Evolutionary conservation across 2,329 filamentous ascomycete genomes (phyloP), one percentile per base, ranked within the genome.

Genomic region (Colletotrichum eremochloae): DNA sequence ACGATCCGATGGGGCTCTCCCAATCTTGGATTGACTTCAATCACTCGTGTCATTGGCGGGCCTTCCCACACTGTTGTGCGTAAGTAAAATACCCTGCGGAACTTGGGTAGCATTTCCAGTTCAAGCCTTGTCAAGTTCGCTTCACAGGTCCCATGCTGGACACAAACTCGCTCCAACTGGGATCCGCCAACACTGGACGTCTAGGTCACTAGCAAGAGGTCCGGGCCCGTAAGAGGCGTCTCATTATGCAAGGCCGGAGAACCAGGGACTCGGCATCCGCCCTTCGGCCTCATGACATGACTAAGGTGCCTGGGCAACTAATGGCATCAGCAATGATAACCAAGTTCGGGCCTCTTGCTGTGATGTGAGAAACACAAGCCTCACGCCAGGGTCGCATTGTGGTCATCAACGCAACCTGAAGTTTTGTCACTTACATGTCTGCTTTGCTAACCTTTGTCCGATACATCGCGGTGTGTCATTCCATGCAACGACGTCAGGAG

Each of bases 1-100:
- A 36, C 46, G 46, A 9, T 63, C 61, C 33, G 61, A 53, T 20
- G 44, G 38, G 33, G 33, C 61, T 53, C 55, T 33, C 15, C 8
- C 18, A 50, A 29, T 31, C 11, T 36, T 36, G 18, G 18, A 36
- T n/a, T 20, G 38, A 18, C 29, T 7, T 44, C 50, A 9, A 8
- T 44, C 50, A 9, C 29, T 18, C 20, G 24, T 31, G 29, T 18
- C 14, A 31, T 31, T 33, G 14, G 50, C 9, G 29, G 29, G 14
- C 50, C 33, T n/a, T 29, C 14, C 4, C 14, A 53, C 50, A 9
- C 29, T 20, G 8, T 55, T 31, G 24, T 15, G 7, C 12, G 20
- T 18, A 46, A 15, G 18, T 9, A n/a, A n/a, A n/a, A 20, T 9
- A 7, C 0, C 15, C 52, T 18, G 12, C 48, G 48, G n/a, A 14